A percentile compares a stretch with the other conserved stretches of the same genome.
Evolutionary conservation across 1,139 yeast species (phyloP).

Genomic region (Kodamaea sp.): DNA sequence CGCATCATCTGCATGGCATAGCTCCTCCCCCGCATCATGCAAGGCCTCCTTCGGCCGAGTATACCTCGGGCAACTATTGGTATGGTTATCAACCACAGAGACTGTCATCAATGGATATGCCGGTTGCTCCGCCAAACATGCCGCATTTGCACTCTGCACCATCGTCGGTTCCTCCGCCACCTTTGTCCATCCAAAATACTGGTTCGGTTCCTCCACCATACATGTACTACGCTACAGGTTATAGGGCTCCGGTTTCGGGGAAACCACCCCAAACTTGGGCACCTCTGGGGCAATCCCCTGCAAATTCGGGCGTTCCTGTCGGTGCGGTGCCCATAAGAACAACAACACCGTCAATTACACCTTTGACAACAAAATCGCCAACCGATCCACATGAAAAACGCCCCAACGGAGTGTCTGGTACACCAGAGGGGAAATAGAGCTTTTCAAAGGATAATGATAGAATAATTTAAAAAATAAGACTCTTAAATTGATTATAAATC

Average conservation of each 20-base stretch:
- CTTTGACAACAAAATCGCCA: neutral
- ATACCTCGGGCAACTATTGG: constrained; percentile 27
- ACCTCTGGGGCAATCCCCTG: too few relatives aligned
- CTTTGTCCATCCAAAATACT: neutral
- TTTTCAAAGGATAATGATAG: too few relatives aligned
- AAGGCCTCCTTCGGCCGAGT: constrained; percentile 17
- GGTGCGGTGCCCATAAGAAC: too few relatives aligned
- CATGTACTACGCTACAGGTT: constrained; percentile 1
- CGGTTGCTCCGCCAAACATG: too few relatives aligned
- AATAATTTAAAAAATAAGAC: too few relatives aligned
- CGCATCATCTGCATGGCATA: neutral
- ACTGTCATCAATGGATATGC: neutral
- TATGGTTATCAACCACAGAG: constrained; percentile 21
- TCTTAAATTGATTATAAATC: too few relatives aligned
- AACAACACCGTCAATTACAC: neutral
- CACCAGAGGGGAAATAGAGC: constrained; percentile 3
- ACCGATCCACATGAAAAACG: neutral
- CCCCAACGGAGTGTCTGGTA: constrained; percentile 2
- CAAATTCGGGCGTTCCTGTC: too few relatives aligned
- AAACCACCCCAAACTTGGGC: too few relatives aligned
- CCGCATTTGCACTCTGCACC: neutral
- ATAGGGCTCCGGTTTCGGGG: too few relatives aligned
- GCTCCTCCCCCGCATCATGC: constrained; percentile 3
- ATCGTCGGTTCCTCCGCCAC: neutral
- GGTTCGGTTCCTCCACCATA: neutral